Evolutionary conservation across 139 green algal genomes (phyloP).

Genomic region (Tetratostichococcus sp.): DNA sequence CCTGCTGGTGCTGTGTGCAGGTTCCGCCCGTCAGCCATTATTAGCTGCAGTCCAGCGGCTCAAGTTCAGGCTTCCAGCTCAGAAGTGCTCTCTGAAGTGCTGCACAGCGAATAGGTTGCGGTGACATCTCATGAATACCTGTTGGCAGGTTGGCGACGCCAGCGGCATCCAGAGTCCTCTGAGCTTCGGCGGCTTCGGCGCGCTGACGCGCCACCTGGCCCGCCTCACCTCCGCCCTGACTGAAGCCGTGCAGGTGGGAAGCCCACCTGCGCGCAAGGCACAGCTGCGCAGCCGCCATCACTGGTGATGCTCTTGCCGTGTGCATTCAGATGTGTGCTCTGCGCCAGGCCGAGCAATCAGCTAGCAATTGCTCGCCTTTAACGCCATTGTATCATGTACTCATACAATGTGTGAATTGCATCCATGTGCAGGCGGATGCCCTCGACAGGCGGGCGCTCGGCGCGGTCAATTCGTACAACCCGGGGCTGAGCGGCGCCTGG

Average conservation of each 20-base stretch:
- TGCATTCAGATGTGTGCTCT: too few species aligned
- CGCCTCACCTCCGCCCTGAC: constrained; percentile 57
- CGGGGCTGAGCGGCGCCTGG: constrained; percentile 59
- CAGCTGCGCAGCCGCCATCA: too few species aligned
- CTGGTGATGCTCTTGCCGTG: too few species aligned
- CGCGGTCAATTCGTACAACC: constrained; percentile 59
- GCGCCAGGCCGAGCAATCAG: too few species aligned
- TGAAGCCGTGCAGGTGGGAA: constrained; percentile 38
- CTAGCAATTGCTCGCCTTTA: too few species aligned
- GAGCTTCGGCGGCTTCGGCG: constrained; percentile 93
- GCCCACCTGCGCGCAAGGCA: background rate
- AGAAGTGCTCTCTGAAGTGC: background rate
- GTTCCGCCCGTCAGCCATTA: too few species aligned
- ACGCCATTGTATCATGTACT: too few species aligned
- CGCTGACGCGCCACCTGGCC: constrained; percentile 62
- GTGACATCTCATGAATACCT: too few species aligned
- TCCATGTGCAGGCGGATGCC: constrained; percentile 31
- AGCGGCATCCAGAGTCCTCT: constrained; percentile 91
- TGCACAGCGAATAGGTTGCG: too few species aligned
- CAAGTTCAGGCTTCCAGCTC: background rate
- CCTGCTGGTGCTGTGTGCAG: background rate
- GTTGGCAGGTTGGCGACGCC: constrained; percentile 49
- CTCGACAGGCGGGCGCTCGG: constrained; percentile 32
- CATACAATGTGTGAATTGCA: too few species aligned
- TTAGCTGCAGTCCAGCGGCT: background rate